A percentile compares a stretch with the other conserved stretches of the same genome.
Conservation (phyloP, 1,139 yeast genomes). For the Pichia kudriavzevii region DNA sequence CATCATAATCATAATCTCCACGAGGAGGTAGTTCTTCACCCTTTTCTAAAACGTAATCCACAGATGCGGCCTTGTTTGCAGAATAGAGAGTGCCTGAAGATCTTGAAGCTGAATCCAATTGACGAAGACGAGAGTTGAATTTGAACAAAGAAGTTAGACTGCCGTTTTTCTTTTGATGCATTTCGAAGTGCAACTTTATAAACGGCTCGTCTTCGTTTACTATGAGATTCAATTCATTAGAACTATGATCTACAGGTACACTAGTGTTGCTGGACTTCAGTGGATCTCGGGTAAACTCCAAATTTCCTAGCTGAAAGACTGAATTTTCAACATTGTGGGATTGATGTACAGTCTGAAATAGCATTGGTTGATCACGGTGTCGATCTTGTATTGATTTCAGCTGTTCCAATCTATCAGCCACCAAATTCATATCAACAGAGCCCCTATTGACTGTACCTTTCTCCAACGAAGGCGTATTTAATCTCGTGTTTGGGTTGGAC, state of each 20-base stretch:
- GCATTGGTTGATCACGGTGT: too few species aligned
- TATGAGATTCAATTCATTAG: constrained; percentile 13
- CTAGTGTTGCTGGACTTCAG: too few species aligned
- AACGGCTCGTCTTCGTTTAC: constrained; percentile 24
- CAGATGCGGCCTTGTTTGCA: constrained; percentile 9
- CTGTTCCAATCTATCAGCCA: constrained; percentile 15
- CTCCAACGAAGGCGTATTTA: constrained; percentile 5
- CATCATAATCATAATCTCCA: constrained; percentile 24
- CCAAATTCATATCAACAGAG: constrained; percentile 12
- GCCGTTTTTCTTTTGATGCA: constrained; percentile 10
- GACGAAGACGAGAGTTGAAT: constrained; percentile 9
- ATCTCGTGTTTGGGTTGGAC: constrained; percentile 2
- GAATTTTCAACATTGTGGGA: constrained; percentile 8
- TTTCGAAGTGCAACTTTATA: constrained; percentile 19
- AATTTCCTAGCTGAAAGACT: constrained; percentile 18
- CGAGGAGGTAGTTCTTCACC: constrained; percentile 21
- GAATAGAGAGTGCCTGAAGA: constrained; percentile 9
- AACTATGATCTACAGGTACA: background rate
- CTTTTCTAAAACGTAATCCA: constrained; percentile 17
- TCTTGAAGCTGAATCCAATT: constrained; percentile 1
- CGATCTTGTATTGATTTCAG: too few species aligned
- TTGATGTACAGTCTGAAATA: constrained; percentile 4
- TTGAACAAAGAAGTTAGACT: constrained; percentile 6
- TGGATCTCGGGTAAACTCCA: constrained; percentile 20
- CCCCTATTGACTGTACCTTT: too few species aligned